These are phyloP conservation scores for Chaetomiaceae sp. DNA, from an alignment of 2,329 filamentous ascomycete genomes.

Conservation along the genomic window DNA sequence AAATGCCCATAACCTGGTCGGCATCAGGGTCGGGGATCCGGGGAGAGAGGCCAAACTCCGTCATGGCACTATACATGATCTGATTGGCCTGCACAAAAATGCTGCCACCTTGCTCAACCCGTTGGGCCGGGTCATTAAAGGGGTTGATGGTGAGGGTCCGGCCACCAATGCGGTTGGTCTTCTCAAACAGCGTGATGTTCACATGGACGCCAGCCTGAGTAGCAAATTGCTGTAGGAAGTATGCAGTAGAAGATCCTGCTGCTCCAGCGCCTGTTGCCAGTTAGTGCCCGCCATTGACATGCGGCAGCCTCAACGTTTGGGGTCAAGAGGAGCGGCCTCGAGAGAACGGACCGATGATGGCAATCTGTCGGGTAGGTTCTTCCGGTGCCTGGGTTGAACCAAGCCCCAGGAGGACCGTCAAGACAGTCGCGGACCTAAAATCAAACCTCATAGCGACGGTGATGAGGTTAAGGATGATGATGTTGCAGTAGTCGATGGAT, in stretches of 20 bases:
- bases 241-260: slow-evolving; percentile 81
- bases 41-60: slow-evolving; percentile 64
- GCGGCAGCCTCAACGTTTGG: too few species aligned
- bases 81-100: slow-evolving; percentile 86
- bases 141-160: slow-evolving; percentile 80
- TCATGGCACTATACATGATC: slow-evolving; percentile 71
- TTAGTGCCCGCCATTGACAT: too few species aligned
- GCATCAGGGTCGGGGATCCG: slow-evolving; percentile 43
- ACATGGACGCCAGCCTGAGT: slow-evolving; percentile 54
- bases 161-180: slow-evolving; percentile 71
- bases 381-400: neutral
- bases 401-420: slow-evolving; percentile 6
- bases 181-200: slow-evolving; percentile 87
- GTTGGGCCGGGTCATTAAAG: slow-evolving; percentile 61
- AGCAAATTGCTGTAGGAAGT: slow-evolving; percentile 71
- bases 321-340: too few species aligned
- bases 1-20: slow-evolving; percentile 66
- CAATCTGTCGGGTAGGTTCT: slow-evolving; percentile 25
- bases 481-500: too few species aligned
- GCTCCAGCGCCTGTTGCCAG: slow-evolving; percentile 70
- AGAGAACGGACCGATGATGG: slow-evolving; percentile 30
- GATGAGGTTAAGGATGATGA: too few species aligned
- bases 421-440: neutral
- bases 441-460: slow-evolving; percentile 13
- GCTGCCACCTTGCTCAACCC: slow-evolving; percentile 82